Base-by-base conservation (phyloP, 1,284 basidiomycete species). In the Flammula alnicola region DNA sequence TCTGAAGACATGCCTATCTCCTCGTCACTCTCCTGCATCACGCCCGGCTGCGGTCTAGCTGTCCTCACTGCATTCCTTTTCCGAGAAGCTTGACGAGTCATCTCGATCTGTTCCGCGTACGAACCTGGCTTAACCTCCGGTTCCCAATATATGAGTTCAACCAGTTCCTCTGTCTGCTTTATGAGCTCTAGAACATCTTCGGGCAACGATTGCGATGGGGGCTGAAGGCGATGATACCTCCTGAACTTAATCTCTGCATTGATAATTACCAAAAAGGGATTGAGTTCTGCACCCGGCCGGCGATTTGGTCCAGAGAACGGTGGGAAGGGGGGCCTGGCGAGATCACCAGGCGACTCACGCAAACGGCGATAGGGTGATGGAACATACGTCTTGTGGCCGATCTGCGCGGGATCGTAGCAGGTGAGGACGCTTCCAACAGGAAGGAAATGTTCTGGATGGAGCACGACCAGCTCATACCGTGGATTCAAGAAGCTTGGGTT, bases 211-310 rank as follows among this genome's bases (percentile, higher is more conserved):
- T 39, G 11, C 29, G 19, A 19, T 37, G 43, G 40, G 30, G 52
- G 52, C 9, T 43, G 1, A 45, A 55, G 54, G 20, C 44, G 32
- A 25, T 51, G 55, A 39, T 57, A 59, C 36, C 57, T 45, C 29
- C 53, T 47, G 38, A 59, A 59, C 50, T 59, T 57, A 38, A 59
- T 55, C 22, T 57, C 55, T 19, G 58, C 53, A 43, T 59, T 59
- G 19, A 57, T 7, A 17, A 50, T 50, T 6, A 59, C 56, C 10
- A 59, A 51, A 35, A 59, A 57, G 35, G 52, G 39, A 40, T 59
- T 57, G 29, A 59, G 38, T 32, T 23, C 19, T n/a, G n/a, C n/a
- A n/a, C n/a, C n/a, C 19, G 11, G n/a, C 19, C 17, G 5, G 20
- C 17, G 32, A 37, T 31, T 47, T 25, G 31, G 39, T 26, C 25